Conservation (phyloP, 768 basidiomycete species). For the Tylopilus sp. region DNA sequence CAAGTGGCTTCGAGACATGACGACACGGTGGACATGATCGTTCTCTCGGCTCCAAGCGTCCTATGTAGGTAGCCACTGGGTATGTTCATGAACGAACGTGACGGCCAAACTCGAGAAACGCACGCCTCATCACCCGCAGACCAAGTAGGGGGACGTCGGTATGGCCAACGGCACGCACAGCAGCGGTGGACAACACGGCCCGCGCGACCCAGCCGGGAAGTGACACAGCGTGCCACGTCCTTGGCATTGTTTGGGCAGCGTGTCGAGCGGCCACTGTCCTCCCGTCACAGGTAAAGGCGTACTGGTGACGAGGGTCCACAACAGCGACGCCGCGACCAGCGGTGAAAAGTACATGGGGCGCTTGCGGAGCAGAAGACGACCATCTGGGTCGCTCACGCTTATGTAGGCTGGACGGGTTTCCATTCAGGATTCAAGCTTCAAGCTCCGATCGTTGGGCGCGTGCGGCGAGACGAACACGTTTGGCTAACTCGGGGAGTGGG, state of each 20-base stretch:
- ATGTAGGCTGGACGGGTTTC: no score
- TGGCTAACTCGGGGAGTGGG: not conserved
- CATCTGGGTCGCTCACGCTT: not conserved
- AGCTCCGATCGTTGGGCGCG: not conserved
- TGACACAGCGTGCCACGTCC: slow-evolving; percentile 9
- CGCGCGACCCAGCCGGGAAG: slow-evolving; percentile 14
- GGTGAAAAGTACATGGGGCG: not conserved
- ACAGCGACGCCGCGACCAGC: not conserved
- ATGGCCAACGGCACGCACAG: slow-evolving; percentile 10
- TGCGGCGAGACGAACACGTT: no score
- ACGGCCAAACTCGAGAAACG: not conserved
- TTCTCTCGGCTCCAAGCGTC: no score
- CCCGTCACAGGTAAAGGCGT: slow-evolving; percentile 1
- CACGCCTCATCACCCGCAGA: slow-evolving; percentile 4
- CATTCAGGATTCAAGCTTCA: not conserved
- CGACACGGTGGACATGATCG: no score
- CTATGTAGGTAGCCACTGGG: no score
- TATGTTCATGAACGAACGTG: not conserved
- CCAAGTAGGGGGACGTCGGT: slow-evolving; percentile 7
- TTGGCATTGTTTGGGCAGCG: not conserved
- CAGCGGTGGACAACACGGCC: slow-evolving; percentile 13
- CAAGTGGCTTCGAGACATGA: no score
- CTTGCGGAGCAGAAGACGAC: not conserved
- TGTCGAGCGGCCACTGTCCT: not conserved
- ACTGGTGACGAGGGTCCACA: not conserved